These are phyloP conservation scores for Aspergillus kassunensis DNA, from an alignment of 495 filamentous ascomycete species.

Conservation along the genomic window DNA sequence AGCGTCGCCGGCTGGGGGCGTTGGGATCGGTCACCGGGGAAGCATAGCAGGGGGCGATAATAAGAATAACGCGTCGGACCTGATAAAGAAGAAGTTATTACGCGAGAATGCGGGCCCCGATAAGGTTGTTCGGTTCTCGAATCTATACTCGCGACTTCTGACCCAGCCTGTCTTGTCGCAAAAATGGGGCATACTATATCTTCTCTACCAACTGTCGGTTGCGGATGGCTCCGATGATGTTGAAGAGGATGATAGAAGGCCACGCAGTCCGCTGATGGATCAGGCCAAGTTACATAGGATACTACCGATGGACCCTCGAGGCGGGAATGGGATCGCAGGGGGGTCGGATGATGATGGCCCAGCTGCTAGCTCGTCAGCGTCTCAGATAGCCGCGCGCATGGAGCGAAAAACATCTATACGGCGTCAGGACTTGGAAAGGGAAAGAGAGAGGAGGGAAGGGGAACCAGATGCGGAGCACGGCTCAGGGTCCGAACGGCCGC, in stretches of 20 bases:
- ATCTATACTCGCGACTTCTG: constrained; percentile 80
- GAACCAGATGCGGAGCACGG: constrained; percentile 13
- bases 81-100: constrained; percentile 84
- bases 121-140: constrained; percentile 81
- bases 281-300: constrained; percentile 36
- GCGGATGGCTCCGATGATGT: constrained; percentile 35
- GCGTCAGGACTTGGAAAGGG: constrained; percentile 18
- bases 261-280: constrained; percentile 39
- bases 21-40: constrained; percentile 27
- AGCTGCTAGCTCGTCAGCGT: constrained; percentile 43
- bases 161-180: constrained; percentile 86
- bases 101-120: constrained; percentile 70
- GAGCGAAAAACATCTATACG: constrained; percentile 30
- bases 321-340: constrained; percentile 21
- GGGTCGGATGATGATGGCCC: constrained; percentile 42
- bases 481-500: constrained; percentile 12
- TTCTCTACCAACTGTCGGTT: constrained; percentile 77
- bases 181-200: constrained; percentile 94
- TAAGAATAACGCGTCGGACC: constrained; percentile 84
- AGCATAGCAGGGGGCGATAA: constrained; percentile 43
- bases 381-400: constrained; percentile 29
- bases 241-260: constrained; percentile 27
- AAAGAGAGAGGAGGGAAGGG: constrained; percentile 13
- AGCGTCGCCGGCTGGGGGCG: constrained; percentile 24
- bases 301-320: constrained; percentile 26